Evolutionary conservation across 2,329 filamentous ascomycete species (phyloP), one percentile per base, ranked within the genome.

Genomic region (Colletotrichum acutatum): DNA sequence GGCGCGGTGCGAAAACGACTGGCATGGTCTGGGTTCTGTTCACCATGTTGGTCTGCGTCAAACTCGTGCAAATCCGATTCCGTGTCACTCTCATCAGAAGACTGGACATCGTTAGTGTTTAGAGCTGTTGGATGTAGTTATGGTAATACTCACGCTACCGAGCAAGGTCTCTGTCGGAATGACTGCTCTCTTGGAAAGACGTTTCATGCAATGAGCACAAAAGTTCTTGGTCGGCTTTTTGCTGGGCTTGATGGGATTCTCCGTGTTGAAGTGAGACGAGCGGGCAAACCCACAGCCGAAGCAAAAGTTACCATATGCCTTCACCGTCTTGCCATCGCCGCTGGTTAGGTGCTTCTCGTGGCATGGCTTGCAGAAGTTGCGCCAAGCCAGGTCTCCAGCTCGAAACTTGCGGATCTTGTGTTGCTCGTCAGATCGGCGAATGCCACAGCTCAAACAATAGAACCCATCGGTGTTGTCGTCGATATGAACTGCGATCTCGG

Each of bases 251-350:
- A 82, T 65, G 5, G 83, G 82, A 66, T 83, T 79, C 24, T 79
- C 79, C 5, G 75, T 66, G 52, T 85, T 83, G 62, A 83, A 85
- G 3, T 70, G 72, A 7, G 66, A 58, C 3, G 83, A 85, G 30
- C 83, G 80, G 26, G 79, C 69, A 26, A 76, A 76, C 16, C 83
- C 83, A 34, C 83, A 85, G 32, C 77, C 77, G 2, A 80, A 80
- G 69, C 83, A 85, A 26, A 83, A 65, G 54, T 75, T 67, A 5
- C 65, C 72, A 28, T 54, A 57, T 11, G 56, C 26, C 62, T 53
- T 66, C 16, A 59, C 24, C n/a, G n/a, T 54, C 24, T 59, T 63
- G n/a, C 54, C 37, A 9, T 66, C 58, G 42, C 46, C n/a, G 11
- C 66, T 66, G 9, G 19, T 42, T 16, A 73, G 49, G 12, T 75